Conservation (phyloP, 345 rosid genomes). For the Camelina neglecta region DNA sequence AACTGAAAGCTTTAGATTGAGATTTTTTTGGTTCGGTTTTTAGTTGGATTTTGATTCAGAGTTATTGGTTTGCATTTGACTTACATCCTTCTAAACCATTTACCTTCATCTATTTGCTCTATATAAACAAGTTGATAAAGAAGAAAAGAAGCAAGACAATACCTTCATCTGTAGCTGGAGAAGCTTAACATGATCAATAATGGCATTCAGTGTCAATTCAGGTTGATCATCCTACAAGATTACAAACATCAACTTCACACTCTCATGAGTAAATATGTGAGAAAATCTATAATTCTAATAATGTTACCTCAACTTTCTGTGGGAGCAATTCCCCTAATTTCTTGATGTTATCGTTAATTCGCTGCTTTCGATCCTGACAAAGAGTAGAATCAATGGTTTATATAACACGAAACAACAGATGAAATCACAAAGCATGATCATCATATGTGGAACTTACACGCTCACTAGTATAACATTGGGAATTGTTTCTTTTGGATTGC, state of each 20-base stretch:
- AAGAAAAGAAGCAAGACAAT: conserved; percentile 20
- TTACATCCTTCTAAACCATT: background rate
- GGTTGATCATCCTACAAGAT: conserved; percentile 48
- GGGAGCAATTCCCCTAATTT: conserved; percentile 58
- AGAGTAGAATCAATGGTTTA: conserved; percentile 8
- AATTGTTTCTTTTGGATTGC: conserved; percentile 9
- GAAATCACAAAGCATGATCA: conserved; percentile 18
- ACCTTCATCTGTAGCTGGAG: conserved; percentile 70
- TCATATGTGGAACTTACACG: conserved; percentile 29
- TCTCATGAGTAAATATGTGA: background rate
- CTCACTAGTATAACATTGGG: conserved; percentile 9
- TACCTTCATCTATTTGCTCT: background rate
- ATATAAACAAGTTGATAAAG: background rate
- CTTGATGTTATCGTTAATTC: conserved; percentile 50
- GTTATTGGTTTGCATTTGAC: background rate
- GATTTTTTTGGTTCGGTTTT: background rate
- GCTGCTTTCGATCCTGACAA: conserved; percentile 51
- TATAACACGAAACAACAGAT: conserved; percentile 4
- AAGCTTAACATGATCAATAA: conserved; percentile 56
- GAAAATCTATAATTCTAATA: background rate
- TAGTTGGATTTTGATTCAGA: background rate
- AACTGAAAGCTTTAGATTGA: background rate
- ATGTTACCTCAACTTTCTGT: conserved; percentile 48
- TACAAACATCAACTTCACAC: conserved; percentile 13
- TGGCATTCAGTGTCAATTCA: conserved; percentile 46